These are phyloP conservation scores for Trichoderma sp. DNA, from an alignment of 2,329 filamentous ascomycete species.

Conservation along the genomic window DNA sequence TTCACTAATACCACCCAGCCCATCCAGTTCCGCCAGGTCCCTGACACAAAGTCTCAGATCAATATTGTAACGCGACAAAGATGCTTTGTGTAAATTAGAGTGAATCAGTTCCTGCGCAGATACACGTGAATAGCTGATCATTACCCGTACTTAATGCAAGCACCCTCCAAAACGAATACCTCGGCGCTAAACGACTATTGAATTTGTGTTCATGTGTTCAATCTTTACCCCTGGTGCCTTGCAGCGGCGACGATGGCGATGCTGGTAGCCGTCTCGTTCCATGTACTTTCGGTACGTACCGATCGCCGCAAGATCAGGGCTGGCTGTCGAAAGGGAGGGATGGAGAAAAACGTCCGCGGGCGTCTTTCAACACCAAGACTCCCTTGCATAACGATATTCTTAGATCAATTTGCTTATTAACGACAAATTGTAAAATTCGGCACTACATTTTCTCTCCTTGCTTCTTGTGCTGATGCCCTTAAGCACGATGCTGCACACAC, in stretches of 20 bases:
- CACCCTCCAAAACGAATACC: background rate
- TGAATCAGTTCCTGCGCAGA: background rate
- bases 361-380: background rate
- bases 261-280: background rate
- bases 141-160: background rate
- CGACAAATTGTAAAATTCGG: background rate
- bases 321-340: background rate
- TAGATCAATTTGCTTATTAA: background rate
- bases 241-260: background rate
- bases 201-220: background rate
- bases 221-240: slow-evolving; percentile 6
- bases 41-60: slow-evolving; percentile 19
- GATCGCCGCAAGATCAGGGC: background rate
- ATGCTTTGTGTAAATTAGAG: slow-evolving; percentile 6
- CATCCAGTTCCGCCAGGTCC: background rate
- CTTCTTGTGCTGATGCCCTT: background rate
- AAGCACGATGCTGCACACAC: background rate
- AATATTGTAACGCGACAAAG: slow-evolving; percentile 19
- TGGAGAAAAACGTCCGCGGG: background rate
- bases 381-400: background rate
- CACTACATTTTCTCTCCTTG: background rate
- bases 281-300: slow-evolving; percentile 3
- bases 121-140: background rate
- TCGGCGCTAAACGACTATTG: background rate
- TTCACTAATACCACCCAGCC: background rate